Conservation (phyloP, 768 basidiomycete genomes). For the Mycena metata region DNA sequence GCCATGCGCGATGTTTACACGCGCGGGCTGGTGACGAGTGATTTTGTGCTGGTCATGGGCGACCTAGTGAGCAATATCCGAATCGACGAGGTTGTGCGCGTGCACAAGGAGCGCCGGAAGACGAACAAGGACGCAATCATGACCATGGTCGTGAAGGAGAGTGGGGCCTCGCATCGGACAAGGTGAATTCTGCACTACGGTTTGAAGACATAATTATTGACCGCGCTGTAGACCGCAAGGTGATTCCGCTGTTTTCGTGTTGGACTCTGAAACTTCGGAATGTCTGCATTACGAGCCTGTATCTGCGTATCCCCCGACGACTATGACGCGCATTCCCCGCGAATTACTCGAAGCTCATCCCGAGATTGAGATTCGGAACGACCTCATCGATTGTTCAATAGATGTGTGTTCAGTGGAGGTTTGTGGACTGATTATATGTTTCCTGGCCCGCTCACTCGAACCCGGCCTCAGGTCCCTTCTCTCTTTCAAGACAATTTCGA, state of each 20-base stretch:
- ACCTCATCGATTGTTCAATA: slow-evolving; percentile 89
- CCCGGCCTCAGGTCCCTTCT: slow-evolving; percentile 89
- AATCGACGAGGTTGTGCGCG: slow-evolving; percentile 89
- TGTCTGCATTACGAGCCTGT: slow-evolving; percentile 90
- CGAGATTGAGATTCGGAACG: slow-evolving; percentile 89
- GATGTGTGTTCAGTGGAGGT: slow-evolving; percentile 97
- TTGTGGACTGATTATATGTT: slow-evolving; percentile 35
- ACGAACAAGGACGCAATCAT: slow-evolving; percentile 94
- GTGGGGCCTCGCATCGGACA: slow-evolving; percentile 78
- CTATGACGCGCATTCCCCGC: slow-evolving; percentile 76
- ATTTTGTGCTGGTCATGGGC: slow-evolving; percentile 92
- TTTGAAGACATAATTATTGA: slow-evolving; percentile 7
- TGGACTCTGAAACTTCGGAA: slow-evolving; percentile 82
- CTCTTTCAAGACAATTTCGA: slow-evolving; percentile 99
- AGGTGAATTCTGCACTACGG: slow-evolving; percentile 57
- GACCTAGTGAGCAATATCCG: slow-evolving; percentile 95
- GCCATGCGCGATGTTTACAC: slow-evolving; percentile 95
- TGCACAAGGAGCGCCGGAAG: slow-evolving; percentile 89
- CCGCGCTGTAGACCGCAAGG: slow-evolving; percentile 66
- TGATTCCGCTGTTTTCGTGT: slow-evolving; percentile 83
- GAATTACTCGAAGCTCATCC: slow-evolving; percentile 79
- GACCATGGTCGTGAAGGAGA: slow-evolving; percentile 94
- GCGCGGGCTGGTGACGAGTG: slow-evolving; percentile 88
- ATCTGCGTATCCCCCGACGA: slow-evolving; percentile 75
- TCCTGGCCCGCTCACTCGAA: slow-evolving; percentile 7